These are phyloP conservation scores for Sporothrix pseudoabietina DNA, from an alignment of 2,329 filamentous ascomycete genomes.

Conservation along the genomic window DNA sequence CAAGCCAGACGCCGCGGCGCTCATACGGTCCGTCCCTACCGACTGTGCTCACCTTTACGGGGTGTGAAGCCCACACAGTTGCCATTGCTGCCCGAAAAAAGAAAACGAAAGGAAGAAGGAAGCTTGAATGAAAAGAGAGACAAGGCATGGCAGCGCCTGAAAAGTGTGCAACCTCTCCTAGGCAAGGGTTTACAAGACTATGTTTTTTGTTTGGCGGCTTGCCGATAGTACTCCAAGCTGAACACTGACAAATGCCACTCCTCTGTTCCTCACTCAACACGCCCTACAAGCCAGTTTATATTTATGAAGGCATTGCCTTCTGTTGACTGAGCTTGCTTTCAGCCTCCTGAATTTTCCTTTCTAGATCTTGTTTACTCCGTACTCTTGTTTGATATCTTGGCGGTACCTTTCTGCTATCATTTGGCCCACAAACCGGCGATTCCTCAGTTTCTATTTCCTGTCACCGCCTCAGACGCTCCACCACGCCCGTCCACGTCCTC, in stretches of 20 bases:
- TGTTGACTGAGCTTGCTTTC: not conserved
- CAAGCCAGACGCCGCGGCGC: conserved; percentile 37
- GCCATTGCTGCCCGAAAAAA: not conserved
- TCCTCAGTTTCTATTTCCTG: not conserved
- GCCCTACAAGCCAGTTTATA: not conserved
- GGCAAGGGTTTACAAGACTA: not conserved
- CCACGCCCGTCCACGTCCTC: not conserved
- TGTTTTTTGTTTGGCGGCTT: not conserved
- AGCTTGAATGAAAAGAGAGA: not conserved
- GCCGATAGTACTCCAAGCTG: conserved; percentile 7
- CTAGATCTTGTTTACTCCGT: not conserved
- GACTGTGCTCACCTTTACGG: conserved; percentile 37
- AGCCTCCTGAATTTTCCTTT: not conserved
- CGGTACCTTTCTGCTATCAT: not conserved
- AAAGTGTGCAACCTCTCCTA: not conserved
- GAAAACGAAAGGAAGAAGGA: not conserved
- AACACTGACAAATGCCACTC: not conserved
- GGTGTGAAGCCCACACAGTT: not conserved
- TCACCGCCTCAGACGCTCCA: not conserved
- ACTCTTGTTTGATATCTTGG: not conserved
- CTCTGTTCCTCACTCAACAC: not conserved
- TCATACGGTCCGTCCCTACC: conserved; percentile 48
- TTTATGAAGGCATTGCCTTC: conserved; percentile 18
- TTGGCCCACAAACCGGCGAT: not conserved
- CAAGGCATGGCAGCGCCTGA: not conserved